Conservation (phyloP, 495 filamentous ascomycete genomes). For the Bacidia rubella region DNA sequence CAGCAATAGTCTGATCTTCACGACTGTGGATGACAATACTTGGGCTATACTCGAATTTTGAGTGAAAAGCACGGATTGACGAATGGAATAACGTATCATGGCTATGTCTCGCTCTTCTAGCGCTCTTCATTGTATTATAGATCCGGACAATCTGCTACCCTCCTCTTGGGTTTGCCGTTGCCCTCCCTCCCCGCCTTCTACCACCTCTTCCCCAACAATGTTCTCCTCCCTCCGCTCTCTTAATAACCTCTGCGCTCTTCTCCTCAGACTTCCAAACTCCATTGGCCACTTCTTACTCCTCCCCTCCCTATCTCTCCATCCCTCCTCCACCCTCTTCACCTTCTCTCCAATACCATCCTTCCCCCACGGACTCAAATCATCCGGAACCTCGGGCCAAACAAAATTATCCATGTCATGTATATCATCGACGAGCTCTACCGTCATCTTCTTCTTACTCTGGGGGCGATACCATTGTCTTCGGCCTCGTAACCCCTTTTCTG, state of each 20-base stretch:
- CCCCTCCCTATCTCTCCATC: conserved; percentile 12
- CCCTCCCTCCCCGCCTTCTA: not conserved
- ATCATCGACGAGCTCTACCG: conserved; percentile 48
- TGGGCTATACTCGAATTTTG: conserved; percentile 54
- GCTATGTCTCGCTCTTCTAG: not conserved
- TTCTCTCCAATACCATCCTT: conserved; percentile 28
- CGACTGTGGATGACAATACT: conserved; percentile 77
- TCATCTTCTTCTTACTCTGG: conserved; percentile 59
- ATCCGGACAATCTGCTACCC: not conserved
- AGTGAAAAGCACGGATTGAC: not conserved
- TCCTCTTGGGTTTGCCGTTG: not conserved
- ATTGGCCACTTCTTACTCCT: conserved; percentile 2
- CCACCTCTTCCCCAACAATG: conserved; percentile 1
- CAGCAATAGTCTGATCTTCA: conserved; percentile 61
- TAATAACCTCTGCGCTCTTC: conserved; percentile 1
- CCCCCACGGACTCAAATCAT: conserved; percentile 33
- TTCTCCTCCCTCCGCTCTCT: not conserved
- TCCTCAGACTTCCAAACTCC: not conserved
- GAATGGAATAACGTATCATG: not conserved
- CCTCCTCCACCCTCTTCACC: conserved; percentile 29
- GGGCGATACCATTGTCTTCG: conserved; percentile 32
- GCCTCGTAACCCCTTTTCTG: conserved; percentile 26
- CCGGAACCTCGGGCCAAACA: conserved; percentile 50
- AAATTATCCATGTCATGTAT: conserved; percentile 34
- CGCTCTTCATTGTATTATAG: not conserved